phyloP scores from a whole-genome alignment of 371 early-diverging fungal genomes.

The Chytridium lagenaria region DNA sequence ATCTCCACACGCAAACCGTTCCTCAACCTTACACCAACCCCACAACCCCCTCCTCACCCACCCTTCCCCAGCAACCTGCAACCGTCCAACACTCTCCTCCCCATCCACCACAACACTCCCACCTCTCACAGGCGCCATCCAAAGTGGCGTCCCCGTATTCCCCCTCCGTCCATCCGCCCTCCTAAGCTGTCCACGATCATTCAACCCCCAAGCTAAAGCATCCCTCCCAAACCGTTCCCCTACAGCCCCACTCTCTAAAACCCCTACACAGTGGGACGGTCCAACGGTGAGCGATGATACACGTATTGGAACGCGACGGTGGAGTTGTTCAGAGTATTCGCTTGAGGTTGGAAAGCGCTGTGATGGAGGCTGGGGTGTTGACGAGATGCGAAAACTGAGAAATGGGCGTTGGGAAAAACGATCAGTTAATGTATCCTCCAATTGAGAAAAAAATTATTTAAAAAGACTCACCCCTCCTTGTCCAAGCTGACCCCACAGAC shows the following conservation, averaged over 20 bases:
- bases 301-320: conserved; percentile 34
- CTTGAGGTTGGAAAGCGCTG: conserved; percentile 32
- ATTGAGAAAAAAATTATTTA: neutral
- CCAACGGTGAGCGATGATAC: conserved; percentile 23
- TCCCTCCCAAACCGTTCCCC: conserved; percentile 37
- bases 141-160: conserved; percentile 29
- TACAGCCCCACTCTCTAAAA: conserved; percentile 19
- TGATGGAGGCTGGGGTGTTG: conserved; percentile 28
- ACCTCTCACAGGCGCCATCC: conserved; percentile 26
- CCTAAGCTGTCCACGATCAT: conserved; percentile 39
- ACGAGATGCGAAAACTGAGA: conserved; percentile 38
- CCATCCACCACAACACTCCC: neutral
- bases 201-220: conserved; percentile 46
- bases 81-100: conserved; percentile 24
- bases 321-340: conserved; percentile 37
- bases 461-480: conserved; percentile 31
- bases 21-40: conserved; percentile 30
- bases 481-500: conserved; percentile 46
- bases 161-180: conserved; percentile 39
- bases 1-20: conserved; percentile 41
- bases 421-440: neutral
- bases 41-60: conserved; percentile 12
- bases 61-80: conserved; percentile 44
- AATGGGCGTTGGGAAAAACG: no score
- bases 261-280: conserved; percentile 41